Conservation (phyloP, 257 asterid genomes). For the Anisodus tanguticus region DNA sequence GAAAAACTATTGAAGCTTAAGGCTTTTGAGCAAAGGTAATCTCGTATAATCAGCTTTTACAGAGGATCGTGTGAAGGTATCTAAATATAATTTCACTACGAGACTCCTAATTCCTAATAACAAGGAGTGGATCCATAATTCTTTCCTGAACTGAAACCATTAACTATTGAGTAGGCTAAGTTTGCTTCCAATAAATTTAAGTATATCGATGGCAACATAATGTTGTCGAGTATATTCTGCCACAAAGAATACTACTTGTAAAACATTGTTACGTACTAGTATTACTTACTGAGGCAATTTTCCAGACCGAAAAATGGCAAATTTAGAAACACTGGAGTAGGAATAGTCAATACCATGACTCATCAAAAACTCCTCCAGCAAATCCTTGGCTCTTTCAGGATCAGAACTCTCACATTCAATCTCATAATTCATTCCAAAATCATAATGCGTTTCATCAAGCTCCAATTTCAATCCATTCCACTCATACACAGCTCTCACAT, state of each 20-base stretch:
- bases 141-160: neutral
- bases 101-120: neutral
- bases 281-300: constrained; percentile 55
- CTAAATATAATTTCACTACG: neutral
- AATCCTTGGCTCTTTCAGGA: constrained; percentile 66
- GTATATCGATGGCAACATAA: neutral
- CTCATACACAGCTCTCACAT: constrained; percentile 73
- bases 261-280: neutral
- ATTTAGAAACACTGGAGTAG: constrained; percentile 64
- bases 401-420: constrained; percentile 81
- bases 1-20: neutral
- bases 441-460: constrained; percentile 72
- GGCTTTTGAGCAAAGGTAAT: neutral
- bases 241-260: neutral
- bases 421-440: constrained; percentile 76
- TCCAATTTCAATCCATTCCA: constrained; percentile 87
- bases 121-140: neutral
- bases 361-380: constrained; percentile 64
- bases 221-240: neutral
- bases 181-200: neutral
- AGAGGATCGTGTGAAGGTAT: neutral
- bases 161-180: neutral
- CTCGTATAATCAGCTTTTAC: neutral
- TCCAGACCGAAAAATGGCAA: constrained; percentile 71
- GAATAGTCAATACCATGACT: constrained; percentile 59